phyloP scores from a whole-genome alignment of 192 early-diverging fungal genomes.

The Umbelopsis ramanniana region DNA sequence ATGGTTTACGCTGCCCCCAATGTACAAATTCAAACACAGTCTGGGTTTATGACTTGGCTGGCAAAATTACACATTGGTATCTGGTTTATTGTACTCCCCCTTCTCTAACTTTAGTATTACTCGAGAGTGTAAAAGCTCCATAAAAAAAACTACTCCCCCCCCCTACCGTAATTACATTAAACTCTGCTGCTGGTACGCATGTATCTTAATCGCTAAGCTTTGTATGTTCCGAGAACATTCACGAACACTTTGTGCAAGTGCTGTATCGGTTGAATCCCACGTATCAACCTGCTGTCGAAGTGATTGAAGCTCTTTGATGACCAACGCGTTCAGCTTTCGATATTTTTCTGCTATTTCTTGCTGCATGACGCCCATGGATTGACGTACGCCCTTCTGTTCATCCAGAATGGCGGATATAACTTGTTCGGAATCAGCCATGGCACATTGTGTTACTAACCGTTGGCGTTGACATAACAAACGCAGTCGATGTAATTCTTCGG shows the following conservation, averaged over 20 bases:
- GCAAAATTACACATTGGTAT: too few relatives aligned
- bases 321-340: neutral
- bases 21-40: too few relatives aligned
- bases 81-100: too few relatives aligned
- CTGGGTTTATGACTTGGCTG: too few relatives aligned
- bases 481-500: constrained; percentile 10
- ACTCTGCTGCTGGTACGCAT: constrained; percentile 9
- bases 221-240: constrained; percentile 8
- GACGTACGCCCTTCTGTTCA: neutral
- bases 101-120: too few relatives aligned
- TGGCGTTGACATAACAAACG: neutral
- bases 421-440: neutral
- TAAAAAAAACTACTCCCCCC: neutral
- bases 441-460: neutral
- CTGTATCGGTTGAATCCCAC: constrained; percentile 7
- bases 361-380: too few relatives aligned
- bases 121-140: too few relatives aligned
- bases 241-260: neutral
- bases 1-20: too few relatives aligned
- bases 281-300: neutral
- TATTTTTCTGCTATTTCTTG: constrained; percentile 1
- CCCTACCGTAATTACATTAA: neutral
- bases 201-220: constrained; percentile 1
- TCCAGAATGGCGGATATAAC: neutral
- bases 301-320: neutral